Conservation (phyloP, 352 stramenopile genomes). For the Thraustochytrium sp. region DNA sequence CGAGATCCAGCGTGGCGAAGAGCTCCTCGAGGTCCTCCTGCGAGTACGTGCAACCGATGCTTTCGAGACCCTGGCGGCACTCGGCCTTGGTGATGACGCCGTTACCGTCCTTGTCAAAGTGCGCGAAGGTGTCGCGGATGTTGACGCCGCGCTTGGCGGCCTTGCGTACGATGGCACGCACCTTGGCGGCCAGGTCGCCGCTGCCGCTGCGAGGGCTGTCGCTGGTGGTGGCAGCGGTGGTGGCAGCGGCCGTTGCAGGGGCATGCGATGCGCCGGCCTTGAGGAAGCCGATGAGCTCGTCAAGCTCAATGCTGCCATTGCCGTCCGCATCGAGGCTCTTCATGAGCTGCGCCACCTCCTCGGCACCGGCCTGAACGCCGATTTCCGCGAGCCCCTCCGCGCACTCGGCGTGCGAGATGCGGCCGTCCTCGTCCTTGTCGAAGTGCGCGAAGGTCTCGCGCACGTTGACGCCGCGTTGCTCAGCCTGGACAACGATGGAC, state of each 20-base stretch:
- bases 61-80: conserved; percentile 10
- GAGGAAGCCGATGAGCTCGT: conserved; percentile 61
- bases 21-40: conserved; percentile 11
- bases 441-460: conserved; percentile 72
- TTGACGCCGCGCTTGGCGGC: conserved; percentile 44
- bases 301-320: conserved; percentile 65
- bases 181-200: background rate
- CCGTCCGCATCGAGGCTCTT: conserved; percentile 54
- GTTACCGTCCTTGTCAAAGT: conserved; percentile 48
- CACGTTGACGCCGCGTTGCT: conserved; percentile 29
- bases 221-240: too few species aligned
- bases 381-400: conserved; percentile 45
- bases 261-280: background rate
- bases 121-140: conserved; percentile 44
- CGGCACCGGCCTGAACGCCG: conserved; percentile 48
- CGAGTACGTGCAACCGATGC: conserved; percentile 31
- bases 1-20: conserved; percentile 57
- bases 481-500: background rate
- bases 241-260: too few species aligned
- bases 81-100: conserved; percentile 28
- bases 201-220: too few species aligned
- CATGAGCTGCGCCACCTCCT: conserved; percentile 51
- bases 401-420: conserved; percentile 38
- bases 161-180: conserved; percentile 30
- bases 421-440: conserved; percentile 65